Conservation (phyloP, 2,329 filamentous ascomycete genomes). For the Capronia epimyces region DNA sequence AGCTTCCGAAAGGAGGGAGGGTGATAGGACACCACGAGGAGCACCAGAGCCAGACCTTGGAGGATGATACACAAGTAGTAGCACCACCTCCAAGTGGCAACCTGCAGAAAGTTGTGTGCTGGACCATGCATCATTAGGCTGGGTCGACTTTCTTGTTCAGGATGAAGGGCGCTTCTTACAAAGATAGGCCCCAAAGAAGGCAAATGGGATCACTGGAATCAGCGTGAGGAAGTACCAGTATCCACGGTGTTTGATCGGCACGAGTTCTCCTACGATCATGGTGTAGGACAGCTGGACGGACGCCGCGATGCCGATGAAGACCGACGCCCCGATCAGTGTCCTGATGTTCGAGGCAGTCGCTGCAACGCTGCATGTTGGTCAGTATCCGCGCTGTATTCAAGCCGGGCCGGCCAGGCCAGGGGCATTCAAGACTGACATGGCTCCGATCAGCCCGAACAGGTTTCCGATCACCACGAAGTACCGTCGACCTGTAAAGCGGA, state of each 20-base stretch:
- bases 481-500: slow-evolving; percentile 25
- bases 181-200: slow-evolving; percentile 42
- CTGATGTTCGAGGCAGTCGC: slow-evolving; percentile 35
- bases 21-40: slow-evolving; percentile 45
- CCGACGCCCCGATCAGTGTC: slow-evolving; percentile 36
- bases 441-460: slow-evolving; percentile 35
- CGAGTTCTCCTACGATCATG: slow-evolving; percentile 37
- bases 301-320: slow-evolving; percentile 37
- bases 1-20: slow-evolving; percentile 45
- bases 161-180: slow-evolving; percentile 37
- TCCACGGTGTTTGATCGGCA: slow-evolving; percentile 38
- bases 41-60: slow-evolving; percentile 36
- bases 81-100: slow-evolving; percentile 44
- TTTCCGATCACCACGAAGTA: slow-evolving; percentile 33
- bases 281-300: slow-evolving; percentile 38
- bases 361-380: slow-evolving; percentile 26
- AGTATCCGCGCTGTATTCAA: background rate
- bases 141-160: no score
- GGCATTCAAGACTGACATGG: slow-evolving; percentile 26
- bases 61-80: slow-evolving; percentile 48
- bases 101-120: slow-evolving; percentile 30
- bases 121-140: no score
- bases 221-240: slow-evolving; percentile 31
- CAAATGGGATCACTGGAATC: slow-evolving; percentile 31
- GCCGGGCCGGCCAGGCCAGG: no score